Conservation (phyloP, 108 stramenopile genomes). For the Nannochloropsis salina region DNA sequence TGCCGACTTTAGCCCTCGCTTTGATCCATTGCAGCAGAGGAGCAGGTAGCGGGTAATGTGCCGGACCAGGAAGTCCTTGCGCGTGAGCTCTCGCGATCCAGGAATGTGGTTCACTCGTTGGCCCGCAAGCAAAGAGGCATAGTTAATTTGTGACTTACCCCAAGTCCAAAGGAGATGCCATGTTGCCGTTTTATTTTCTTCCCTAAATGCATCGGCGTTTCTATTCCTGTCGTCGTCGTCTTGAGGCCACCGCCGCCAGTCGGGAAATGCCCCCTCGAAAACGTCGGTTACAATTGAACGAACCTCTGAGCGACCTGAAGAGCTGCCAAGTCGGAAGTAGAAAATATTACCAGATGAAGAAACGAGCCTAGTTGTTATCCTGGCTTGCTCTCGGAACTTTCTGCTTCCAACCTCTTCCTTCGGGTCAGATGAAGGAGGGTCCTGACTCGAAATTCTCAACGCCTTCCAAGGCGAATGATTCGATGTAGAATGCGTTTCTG, state of each 20-base stretch:
- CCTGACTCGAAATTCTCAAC: no score
- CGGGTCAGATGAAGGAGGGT: no score
- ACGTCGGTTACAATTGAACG: neutral
- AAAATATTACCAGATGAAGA: neutral
- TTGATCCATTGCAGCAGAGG: no score
- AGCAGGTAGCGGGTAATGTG: conserved; percentile 58
- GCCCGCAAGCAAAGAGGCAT: conserved; percentile 54
- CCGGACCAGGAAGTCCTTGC: conserved; percentile 68
- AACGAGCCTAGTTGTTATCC: no score
- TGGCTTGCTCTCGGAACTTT: no score
- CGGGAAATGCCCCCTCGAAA: neutral
- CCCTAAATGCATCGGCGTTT: conserved; percentile 27
- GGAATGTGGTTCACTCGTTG: conserved; percentile 63
- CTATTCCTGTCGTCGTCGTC: neutral
- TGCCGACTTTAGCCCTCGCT: no score
- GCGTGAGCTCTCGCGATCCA: conserved; percentile 50
- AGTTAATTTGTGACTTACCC: conserved; percentile 58
- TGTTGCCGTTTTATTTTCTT: neutral
- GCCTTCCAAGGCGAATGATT: no score
- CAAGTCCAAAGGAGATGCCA: conserved; percentile 67
- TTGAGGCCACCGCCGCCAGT: conserved; percentile 9
- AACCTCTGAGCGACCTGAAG: neutral
- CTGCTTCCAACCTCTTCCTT: no score
- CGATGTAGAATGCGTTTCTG: no score
- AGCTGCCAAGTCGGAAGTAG: neutral